Evolutionary conservation across 139 green algal genomes (phyloP).

Genomic region (Chlorella vulgaris): DNA sequence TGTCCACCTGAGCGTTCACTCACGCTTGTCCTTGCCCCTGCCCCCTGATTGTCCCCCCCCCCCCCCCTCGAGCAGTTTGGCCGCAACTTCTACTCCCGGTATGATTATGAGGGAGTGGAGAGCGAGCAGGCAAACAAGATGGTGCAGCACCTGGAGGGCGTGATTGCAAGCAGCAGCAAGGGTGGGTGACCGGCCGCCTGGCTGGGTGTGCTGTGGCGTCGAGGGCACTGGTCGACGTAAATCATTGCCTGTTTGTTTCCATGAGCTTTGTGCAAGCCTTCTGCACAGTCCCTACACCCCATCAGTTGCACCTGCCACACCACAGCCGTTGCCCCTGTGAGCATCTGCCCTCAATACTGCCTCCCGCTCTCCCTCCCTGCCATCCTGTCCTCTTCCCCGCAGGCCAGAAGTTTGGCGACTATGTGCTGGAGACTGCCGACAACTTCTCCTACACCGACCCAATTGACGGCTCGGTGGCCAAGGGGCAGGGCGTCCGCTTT

Average conservation of each 20-base stretch:
- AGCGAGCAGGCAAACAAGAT: constrained; percentile 81
- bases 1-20: too few species aligned
- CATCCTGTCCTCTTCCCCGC: background rate
- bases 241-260: background rate
- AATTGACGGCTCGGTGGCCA: constrained; percentile 90
- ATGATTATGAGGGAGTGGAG: constrained; percentile 95
- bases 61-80: constrained; percentile 75
- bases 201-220: background rate
- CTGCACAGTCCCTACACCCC: too few species aligned
- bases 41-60: background rate
- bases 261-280: background rate
- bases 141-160: constrained; percentile 80
- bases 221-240: too few species aligned
- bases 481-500: constrained; percentile 95
- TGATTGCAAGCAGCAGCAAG: constrained; percentile 66
- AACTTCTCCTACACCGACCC: constrained; percentile 99
- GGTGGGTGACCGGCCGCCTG: constrained; percentile 8
- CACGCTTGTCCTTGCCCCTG: too few species aligned
- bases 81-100: constrained; percentile 87
- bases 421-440: constrained; percentile 86
- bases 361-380: background rate
- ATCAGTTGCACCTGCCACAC: background rate
- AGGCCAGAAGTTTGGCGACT: constrained; percentile 82
- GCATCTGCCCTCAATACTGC: background rate
- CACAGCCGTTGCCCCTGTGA: background rate